Conservation (phyloP, 1,284 basidiomycete species). For the Peniophora sp. region DNA sequence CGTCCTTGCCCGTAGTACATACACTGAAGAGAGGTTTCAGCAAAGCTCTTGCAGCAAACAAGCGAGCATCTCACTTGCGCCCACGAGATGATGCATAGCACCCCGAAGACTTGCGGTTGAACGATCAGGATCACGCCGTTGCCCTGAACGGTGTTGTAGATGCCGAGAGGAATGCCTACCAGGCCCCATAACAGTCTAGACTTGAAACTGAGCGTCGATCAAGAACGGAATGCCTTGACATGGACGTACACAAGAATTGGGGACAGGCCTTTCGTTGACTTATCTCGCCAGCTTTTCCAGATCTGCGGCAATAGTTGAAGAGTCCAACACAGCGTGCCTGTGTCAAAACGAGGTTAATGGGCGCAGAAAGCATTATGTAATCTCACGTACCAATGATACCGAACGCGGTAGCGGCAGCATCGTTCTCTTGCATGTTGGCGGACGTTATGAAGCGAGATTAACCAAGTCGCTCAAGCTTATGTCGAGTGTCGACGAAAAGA, state of each 20-base stretch:
- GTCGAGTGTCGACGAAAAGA: no score
- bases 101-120: conserved; percentile 70
- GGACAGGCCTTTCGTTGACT: conserved; percentile 69
- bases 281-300: conserved; percentile 67
- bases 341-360: conserved; percentile 2
- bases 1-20: conserved; percentile 47
- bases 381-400: conserved; percentile 32
- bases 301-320: conserved; percentile 70
- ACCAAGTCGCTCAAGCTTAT: no score
- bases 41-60: background rate
- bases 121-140: conserved; percentile 70
- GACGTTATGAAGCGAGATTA: background rate
- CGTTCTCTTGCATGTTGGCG: conserved; percentile 15
- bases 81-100: conserved; percentile 58
- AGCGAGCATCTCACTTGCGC: conserved; percentile 37
- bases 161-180: conserved; percentile 57
- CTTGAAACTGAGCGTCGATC: background rate
- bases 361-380: no score
- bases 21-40: conserved; percentile 33
- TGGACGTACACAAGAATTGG: conserved; percentile 50
- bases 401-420: conserved; percentile 32
- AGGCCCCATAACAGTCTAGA: conserved; percentile 59
- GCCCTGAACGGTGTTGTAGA: conserved; percentile 60
- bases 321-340: conserved; percentile 64
- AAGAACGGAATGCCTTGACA: background rate